phyloP scores from a whole-genome alignment of 129 eudicot species.

The Artemisia argyi region DNA sequence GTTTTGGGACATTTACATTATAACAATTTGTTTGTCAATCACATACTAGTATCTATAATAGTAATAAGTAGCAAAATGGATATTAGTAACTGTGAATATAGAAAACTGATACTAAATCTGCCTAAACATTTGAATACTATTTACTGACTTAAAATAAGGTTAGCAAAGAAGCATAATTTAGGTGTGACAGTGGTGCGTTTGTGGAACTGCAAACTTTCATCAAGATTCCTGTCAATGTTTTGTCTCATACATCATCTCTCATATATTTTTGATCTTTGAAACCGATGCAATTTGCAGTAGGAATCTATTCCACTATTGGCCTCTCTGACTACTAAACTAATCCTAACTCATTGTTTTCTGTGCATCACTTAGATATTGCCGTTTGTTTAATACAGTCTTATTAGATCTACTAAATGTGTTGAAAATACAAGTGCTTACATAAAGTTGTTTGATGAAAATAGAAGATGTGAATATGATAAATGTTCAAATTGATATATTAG shows the following conservation, averaged over 20 bases:
- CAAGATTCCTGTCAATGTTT: slow-evolving; percentile 38
- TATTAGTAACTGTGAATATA: not conserved
- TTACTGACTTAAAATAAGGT: not conserved
- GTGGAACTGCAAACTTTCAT: slow-evolving; percentile 33
- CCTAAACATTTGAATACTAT: slow-evolving; percentile 11
- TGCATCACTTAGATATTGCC: slow-evolving; percentile 35
- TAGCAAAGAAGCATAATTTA: slow-evolving; percentile 14
- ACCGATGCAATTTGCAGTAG: slow-evolving; percentile 34
- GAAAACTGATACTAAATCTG: slow-evolving; percentile 1
- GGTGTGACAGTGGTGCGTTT: slow-evolving; percentile 22
- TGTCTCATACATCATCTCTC: slow-evolving; percentile 29
- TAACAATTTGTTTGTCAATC: no score
- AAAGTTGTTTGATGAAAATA: not conserved
- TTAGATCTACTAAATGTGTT: slow-evolving; percentile 12
- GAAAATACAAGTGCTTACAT: not conserved
- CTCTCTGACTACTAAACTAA: slow-evolving; percentile 13
- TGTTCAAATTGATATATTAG: not conserved
- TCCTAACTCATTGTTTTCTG: slow-evolving; percentile 27
- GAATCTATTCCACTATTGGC: slow-evolving; percentile 42
- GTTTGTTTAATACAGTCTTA: slow-evolving; percentile 6
- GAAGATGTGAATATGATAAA: not conserved
- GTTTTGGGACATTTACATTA: no score
- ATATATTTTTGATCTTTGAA: slow-evolving; percentile 25
- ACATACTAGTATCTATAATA: no score
- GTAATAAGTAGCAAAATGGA: not conserved